A percentile compares a stretch with the other conserved stretches of the same genome.
These are phyloP conservation scores for Gentiana straminea DNA, from an alignment of 257 asterid genomes.

Conservation along the genomic window DNA sequence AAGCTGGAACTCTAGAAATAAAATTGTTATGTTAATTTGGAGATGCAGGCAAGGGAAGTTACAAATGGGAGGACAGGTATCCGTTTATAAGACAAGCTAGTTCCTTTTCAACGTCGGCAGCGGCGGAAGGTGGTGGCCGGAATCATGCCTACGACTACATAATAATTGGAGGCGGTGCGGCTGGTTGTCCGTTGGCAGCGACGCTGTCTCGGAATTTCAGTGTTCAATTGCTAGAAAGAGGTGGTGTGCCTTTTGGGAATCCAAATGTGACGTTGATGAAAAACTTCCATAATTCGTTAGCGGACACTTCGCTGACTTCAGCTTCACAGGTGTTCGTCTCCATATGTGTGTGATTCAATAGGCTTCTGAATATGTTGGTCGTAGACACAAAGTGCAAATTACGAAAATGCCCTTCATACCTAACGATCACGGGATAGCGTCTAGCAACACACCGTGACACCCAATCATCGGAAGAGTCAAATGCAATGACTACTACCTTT, in stretches of 20 bases:
- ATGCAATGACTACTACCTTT: too few species aligned
- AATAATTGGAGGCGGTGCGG: conserved; percentile 93
- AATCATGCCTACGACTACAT: conserved; percentile 48
- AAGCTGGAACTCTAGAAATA: too few species aligned
- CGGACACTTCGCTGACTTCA: conserved; percentile 59
- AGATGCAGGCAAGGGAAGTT: conserved; percentile 11
- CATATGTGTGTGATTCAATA: conserved; percentile 1
- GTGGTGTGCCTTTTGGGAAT: conserved; percentile 79
- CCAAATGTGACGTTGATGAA: conserved; percentile 62
- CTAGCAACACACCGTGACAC: too few species aligned
- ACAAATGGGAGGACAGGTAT: conserved; percentile 18
- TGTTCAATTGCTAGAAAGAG: conserved; percentile 71
- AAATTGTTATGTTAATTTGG: too few species aligned
- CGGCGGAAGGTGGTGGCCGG: not conserved
- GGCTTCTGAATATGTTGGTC: too few species aligned
- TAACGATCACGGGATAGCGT: too few species aligned
- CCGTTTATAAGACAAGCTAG: conserved; percentile 32
- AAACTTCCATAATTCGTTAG: conserved; percentile 66
- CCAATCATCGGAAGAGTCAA: too few species aligned
- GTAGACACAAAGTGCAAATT: too few species aligned
- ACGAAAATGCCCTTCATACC: too few species aligned
- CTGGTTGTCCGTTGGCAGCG: conserved; percentile 87
- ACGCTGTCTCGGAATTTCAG: conserved; percentile 64
- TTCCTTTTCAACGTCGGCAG: conserved; percentile 15
- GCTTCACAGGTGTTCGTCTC: conserved; percentile 80